Percentiles rank a stretch among this genome's conserved stretches.
Evolutionary conservation across 2,329 filamentous ascomycete species (phyloP).

Genomic region (Zasmidium cellare): DNA sequence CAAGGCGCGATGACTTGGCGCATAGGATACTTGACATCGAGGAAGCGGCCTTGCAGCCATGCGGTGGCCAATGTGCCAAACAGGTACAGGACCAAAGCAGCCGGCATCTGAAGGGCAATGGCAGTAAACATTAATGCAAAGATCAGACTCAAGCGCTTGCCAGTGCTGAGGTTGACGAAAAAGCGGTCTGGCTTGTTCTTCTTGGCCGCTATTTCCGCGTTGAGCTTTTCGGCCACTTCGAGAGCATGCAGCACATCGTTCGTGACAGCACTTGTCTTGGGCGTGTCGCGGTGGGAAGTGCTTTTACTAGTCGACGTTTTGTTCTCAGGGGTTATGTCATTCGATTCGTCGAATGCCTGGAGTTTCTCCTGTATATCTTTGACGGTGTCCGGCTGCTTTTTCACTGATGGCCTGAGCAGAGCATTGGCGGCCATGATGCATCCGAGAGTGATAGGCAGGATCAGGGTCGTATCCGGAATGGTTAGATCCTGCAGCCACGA

Average conservation of each 20-base stretch:
- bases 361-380: background rate
- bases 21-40: conserved; percentile 29
- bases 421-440: conserved; percentile 26
- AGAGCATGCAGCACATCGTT: conserved; percentile 11
- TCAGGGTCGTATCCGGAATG: conserved; percentile 49
- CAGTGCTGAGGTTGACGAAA: conserved; percentile 10
- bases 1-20: conserved; percentile 27
- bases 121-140: conserved; percentile 36
- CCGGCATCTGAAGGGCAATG: conserved; percentile 38
- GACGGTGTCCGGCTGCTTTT: background rate
- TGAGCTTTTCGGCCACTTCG: conserved; percentile 9
- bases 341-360: background rate
- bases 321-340: too few species aligned
- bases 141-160: conserved; percentile 28
- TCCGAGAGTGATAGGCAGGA: conserved; percentile 18
- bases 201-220: background rate
- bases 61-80: conserved; percentile 21
- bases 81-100: conserved; percentile 45
- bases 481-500: conserved; percentile 63
- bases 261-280: background rate
- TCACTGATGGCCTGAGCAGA: conserved; percentile 14
- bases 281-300: too few species aligned
- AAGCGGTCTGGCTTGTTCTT: background rate
- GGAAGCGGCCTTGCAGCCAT: conserved; percentile 23
- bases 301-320: too few species aligned